Evolutionary conservation across 305 asterid genomes (phyloP).

Genomic region (Fraxinus floribunda): DNA sequence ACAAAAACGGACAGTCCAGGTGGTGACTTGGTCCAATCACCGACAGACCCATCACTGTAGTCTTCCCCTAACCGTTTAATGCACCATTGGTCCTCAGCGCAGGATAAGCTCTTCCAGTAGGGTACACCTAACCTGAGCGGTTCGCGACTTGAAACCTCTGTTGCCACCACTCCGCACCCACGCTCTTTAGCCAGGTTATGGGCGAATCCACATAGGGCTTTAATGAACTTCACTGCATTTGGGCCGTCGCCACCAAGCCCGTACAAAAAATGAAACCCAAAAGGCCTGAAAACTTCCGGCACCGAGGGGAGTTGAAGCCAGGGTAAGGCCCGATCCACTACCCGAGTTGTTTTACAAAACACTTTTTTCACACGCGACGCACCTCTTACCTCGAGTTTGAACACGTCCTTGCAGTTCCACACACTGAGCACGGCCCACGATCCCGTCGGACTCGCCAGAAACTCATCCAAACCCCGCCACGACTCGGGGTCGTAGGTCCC

Average conservation of each 20-base stretch:
- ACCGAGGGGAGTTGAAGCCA: slow-evolving; percentile 69
- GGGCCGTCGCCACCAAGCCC: slow-evolving; percentile 95
- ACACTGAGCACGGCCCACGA: slow-evolving; percentile 89
- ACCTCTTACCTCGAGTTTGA: slow-evolving; percentile 78
- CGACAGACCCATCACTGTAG: slow-evolving; percentile 65
- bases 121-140: slow-evolving; percentile 80
- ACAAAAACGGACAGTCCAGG: slow-evolving; percentile 84
- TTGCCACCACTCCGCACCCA: slow-evolving; percentile 83
- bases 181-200: slow-evolving; percentile 70
- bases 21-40: slow-evolving; percentile 86
- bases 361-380: slow-evolving; percentile 60
- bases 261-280: slow-evolving; percentile 75
- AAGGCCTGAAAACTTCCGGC: slow-evolving; percentile 73
- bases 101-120: slow-evolving; percentile 81
- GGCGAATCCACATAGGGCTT: slow-evolving; percentile 55
- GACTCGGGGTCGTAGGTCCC: slow-evolving; percentile 35
- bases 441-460: slow-evolving; percentile 55
- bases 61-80: slow-evolving; percentile 71
- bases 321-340: slow-evolving; percentile 79
- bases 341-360: slow-evolving; percentile 55
- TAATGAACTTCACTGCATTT: slow-evolving; percentile 29
- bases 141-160: slow-evolving; percentile 71
- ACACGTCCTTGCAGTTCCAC: slow-evolving; percentile 87
- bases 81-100: slow-evolving; percentile 95
- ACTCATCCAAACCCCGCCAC: slow-evolving; percentile 52